Percentiles rank a stretch among this genome's conserved stretches.
phyloP scores from a whole-genome alignment of 768 basidiomycete species.

The Pleurotus platypus region DNA sequence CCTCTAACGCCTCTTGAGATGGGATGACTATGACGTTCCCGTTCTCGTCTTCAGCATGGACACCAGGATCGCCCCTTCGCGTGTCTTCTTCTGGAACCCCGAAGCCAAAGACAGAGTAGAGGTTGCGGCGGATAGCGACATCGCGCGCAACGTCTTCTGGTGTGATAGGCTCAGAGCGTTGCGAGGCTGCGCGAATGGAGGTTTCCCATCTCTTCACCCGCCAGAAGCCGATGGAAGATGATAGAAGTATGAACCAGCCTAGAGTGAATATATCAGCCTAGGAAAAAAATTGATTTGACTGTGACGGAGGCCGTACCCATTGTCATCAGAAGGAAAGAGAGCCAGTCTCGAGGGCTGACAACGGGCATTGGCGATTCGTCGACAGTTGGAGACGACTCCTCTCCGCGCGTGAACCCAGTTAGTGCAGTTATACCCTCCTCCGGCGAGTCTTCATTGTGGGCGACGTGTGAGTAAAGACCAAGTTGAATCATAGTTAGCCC shows the following conservation, averaged over 20 bases:
- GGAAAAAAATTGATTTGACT: not conserved
- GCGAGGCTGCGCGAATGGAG: constrained; percentile 49
- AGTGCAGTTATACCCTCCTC: constrained; percentile 3
- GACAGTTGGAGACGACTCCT: constrained; percentile 15
- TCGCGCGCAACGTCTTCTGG: constrained; percentile 51
- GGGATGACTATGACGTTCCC: constrained; percentile 23
- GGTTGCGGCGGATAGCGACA: constrained; percentile 42
- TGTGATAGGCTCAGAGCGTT: constrained; percentile 25
- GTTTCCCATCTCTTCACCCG: constrained; percentile 83
- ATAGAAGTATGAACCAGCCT: constrained; percentile 92
- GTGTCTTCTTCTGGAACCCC: constrained; percentile 22
- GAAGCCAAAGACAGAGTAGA: constrained; percentile 52
- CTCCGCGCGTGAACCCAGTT: constrained; percentile 11
- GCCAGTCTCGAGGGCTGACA: constrained; percentile 73
- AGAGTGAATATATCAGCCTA: not conserved
- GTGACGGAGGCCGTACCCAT: constrained; percentile 44
- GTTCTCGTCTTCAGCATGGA: constrained; percentile 17
- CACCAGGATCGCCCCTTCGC: constrained; percentile 2
- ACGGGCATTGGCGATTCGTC: constrained; percentile 25
- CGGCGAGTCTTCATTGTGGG: constrained; percentile 22
- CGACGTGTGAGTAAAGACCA: constrained; percentile 67
- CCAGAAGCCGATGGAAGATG: constrained; percentile 79
- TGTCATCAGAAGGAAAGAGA: constrained; percentile 90
- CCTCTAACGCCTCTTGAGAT: constrained; percentile 29
- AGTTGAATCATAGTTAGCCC: constrained; percentile 93